A percentile compares a stretch with the other conserved stretches of the same genome.
Conservation (phyloP, 2,329 filamentous ascomycete species). For the Colletotrichum musicola region DNA sequence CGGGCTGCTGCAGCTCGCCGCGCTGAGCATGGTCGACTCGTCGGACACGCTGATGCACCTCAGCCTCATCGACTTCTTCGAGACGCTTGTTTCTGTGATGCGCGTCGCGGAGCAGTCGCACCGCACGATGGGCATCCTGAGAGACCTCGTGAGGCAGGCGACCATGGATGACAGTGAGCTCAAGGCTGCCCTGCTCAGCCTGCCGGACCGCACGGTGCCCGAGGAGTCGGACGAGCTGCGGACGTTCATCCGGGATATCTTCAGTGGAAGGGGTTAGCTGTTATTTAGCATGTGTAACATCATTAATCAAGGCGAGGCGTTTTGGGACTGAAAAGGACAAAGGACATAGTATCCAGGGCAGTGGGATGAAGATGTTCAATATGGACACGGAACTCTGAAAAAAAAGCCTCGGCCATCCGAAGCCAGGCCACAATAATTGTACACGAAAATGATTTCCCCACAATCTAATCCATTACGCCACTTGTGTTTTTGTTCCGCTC, state of each 20-base stretch:
- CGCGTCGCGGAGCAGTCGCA: conserved; percentile 54
- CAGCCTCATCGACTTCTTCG: conserved; percentile 66
- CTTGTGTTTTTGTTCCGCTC: not conserved
- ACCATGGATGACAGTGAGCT: conserved; percentile 54
- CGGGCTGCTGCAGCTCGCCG: conserved; percentile 64
- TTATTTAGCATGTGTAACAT: not conserved
- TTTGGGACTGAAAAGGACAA: conserved; percentile 6
- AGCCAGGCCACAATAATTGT: conserved; percentile 29
- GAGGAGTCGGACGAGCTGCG: conserved; percentile 64
- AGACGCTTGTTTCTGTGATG: conserved; percentile 63
- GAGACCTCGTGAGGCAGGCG: conserved; percentile 56
- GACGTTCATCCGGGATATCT: conserved; percentile 57
- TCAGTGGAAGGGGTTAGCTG: conserved; percentile 45
- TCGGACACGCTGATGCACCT: conserved; percentile 64
- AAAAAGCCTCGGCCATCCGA: conserved; percentile 15
- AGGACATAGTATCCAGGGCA: not conserved
- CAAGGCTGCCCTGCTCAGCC: conserved; percentile 50
- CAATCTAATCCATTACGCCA: conserved; percentile 38
- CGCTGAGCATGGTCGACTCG: conserved; percentile 64
- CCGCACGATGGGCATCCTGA: conserved; percentile 44
- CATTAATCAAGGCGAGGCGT: conserved; percentile 13
- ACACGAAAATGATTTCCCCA: conserved; percentile 30
- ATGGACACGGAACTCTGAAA: conserved; percentile 33
- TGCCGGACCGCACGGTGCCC: conserved; percentile 64
- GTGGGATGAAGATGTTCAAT: conserved; percentile 24